phyloP scores from a whole-genome alignment of 2,329 filamentous ascomycete genomes.

The Reticulascus tulasneorum region DNA sequence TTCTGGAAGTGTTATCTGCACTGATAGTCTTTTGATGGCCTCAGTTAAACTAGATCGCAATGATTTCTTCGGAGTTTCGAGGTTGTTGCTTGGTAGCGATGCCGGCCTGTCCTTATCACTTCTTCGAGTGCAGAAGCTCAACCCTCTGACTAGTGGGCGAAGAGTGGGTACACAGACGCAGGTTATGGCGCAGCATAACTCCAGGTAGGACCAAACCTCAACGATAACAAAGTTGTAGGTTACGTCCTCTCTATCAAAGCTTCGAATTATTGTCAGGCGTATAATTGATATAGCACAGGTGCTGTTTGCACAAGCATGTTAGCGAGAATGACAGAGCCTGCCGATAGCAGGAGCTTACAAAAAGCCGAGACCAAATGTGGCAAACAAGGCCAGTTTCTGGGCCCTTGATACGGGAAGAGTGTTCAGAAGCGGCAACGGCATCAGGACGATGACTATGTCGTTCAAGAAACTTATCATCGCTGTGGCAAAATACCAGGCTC shows the following conservation, averaged over 20 bases:
- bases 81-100: too few species aligned
- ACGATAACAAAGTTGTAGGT: constrained; percentile 6
- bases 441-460: constrained; percentile 9
- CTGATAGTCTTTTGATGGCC: too few species aligned
- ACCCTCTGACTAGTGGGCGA: too few species aligned
- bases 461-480: constrained; percentile 5
- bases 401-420: constrained; percentile 1
- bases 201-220: constrained; percentile 6
- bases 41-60: too few species aligned
- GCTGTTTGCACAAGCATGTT: too few species aligned
- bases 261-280: too few species aligned
- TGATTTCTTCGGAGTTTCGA: too few species aligned
- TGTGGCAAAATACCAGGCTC: constrained; percentile 5
- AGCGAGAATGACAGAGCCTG: too few species aligned
- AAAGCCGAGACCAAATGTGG: constrained; percentile 11
- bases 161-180: constrained; percentile 12
- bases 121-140: too few species aligned
- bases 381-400: constrained; percentile 2
- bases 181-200: constrained; percentile 8
- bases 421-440: constrained; percentile 7
- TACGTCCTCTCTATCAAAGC: constrained; percentile 5
- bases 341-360: constrained; percentile 1
- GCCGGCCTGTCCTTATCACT: too few species aligned
- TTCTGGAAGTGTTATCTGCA: too few species aligned
- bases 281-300: too few species aligned